Percentiles rank a stretch among this genome's conserved stretches.
Conservation (phyloP, 345 rosid genomes). For the Sisymbrium irio region DNA sequence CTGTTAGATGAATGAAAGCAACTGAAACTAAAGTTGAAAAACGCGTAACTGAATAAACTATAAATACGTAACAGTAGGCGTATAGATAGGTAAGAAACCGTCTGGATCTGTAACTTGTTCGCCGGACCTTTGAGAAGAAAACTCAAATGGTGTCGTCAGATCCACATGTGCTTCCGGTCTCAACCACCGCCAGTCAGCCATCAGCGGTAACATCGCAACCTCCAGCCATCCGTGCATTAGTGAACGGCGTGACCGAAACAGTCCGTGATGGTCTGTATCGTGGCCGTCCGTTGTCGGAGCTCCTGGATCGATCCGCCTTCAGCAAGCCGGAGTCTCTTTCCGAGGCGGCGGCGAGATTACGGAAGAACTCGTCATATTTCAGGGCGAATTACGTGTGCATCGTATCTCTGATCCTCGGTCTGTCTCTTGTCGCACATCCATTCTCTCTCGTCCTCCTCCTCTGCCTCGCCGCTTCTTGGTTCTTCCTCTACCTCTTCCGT, state of each 20-base stretch:
- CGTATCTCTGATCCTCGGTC: slow-evolving; percentile 32
- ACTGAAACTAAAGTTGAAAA: neutral
- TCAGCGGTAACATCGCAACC: slow-evolving; percentile 21
- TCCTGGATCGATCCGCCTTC: slow-evolving; percentile 42
- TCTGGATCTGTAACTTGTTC: neutral
- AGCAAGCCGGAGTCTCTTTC: slow-evolving; percentile 40
- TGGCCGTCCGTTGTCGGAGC: slow-evolving; percentile 37
- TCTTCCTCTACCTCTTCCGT: slow-evolving; percentile 61
- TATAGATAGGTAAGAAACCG: neutral
- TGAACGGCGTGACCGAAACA: slow-evolving; percentile 12
- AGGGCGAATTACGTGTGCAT: slow-evolving; percentile 42
- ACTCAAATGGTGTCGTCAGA: slow-evolving; percentile 32
- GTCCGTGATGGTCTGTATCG: slow-evolving; percentile 14
- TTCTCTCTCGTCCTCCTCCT: slow-evolving; percentile 56
- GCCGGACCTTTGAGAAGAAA: neutral
- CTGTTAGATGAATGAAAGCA: neutral
- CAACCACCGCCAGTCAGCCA: slow-evolving; percentile 15
- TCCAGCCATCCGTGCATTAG: neutral
- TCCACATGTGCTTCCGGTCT: slow-evolving; percentile 27
- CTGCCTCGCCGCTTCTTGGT: slow-evolving; percentile 55
- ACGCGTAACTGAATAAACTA: slow-evolving; percentile 6
- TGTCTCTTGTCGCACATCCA: slow-evolving; percentile 51
- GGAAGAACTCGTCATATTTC: slow-evolving; percentile 42
- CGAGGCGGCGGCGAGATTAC: slow-evolving; percentile 37
- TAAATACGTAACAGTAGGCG: neutral